Base-by-base conservation (phyloP, 306 rosid species). In the Cucurbita maxima region DNA sequence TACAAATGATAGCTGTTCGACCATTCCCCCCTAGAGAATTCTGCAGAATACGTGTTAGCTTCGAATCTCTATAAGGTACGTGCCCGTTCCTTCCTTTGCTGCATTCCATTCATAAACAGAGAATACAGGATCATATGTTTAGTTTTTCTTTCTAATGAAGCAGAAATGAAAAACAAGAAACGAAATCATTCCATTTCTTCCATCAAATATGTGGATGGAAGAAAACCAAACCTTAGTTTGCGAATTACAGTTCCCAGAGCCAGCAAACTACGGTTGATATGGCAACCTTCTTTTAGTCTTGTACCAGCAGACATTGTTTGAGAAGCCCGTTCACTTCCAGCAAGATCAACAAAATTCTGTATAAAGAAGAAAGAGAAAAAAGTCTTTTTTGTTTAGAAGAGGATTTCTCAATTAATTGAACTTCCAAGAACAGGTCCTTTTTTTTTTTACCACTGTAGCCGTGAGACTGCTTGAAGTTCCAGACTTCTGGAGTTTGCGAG, bases 301-400 rank as follows among this genome's bases (percentile, higher is more conserved):
- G 90, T 40, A 51, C 97, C 96, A 34, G 83, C 91, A 51, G 98
- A 87, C 75, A 83, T 52, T 47, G 94, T 61, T 77, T 90, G 98
- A 86, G 96, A 80, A 86, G 92, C 85, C 45, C 97, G 97, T 77
- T 93, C 98, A 50, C 96, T 93, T 20, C 98, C 98, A 3, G 98
- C 97, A 67, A 76, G 73, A 52, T 76, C 98, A 64, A 90, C 98
- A 80, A 93, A 90, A 81, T 87, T 88, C 97, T 93, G 94, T 52
- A 62, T 59, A 77, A 75, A 67, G 58, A 77, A 58, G 25, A 38
- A 18, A 68, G 4, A 61, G n/a, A 6, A 52, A 7, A 14, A 13
- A 0, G 54, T 4, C 8, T 48, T 48, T 18, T 20, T 40, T 34
- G 25, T 25, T 1, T 1, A n/a, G 48, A 37, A 19, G 7, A 19